Evolutionary conservation across 805 yeast species (phyloP), one percentile per base, ranked within the genome.

Genomic region (Hanseniaspora singularis): DNA sequence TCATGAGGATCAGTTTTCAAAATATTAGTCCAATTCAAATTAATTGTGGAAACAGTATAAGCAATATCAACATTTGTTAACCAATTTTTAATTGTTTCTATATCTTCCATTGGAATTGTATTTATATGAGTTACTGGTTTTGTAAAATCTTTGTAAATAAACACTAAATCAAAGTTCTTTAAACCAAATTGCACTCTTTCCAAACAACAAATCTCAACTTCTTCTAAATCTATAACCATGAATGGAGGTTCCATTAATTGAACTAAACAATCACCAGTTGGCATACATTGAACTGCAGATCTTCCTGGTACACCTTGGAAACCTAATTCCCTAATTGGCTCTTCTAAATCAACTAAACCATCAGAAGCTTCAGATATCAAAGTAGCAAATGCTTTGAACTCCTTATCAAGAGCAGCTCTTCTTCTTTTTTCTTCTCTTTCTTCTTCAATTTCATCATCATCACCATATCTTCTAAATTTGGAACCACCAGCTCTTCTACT

Each of bases 1-100:
- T 86, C 89, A 61, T 86, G 86, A 12, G 98, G 97, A 63, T 92
- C 96, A 0, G 96, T 86, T 66, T 87, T 89, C 96, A 92, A 89
- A 60, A 92, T 88, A 20, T 87, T 80, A 12, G 78, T 70, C 98
- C 98, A 92, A 67, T 86, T 87, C 74, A 92, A 77, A 67, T 89
- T 89, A 66, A 92, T 81, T 38, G 94, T 88, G 46, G 96, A 96
- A 57, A 87, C 96, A 59, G 88, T 82, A 67, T 73, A 79, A 32
- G 98, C 95, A 52, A 92, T 82, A 62, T 92, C 98, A 59, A 92
- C 95, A 62, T 92, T 95, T n/a, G 95, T 85, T 50, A 92, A 70
- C 98, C 98, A 92, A 42, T 85, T 86, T 64, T 89, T 92, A 51
- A 92, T 83, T 60, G 83, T 89, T 60, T 92, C 98, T 49, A 92